phyloP scores from a whole-genome alignment of 2,329 filamentous ascomycete species.

The Microthyrium microscopicum region DNA sequence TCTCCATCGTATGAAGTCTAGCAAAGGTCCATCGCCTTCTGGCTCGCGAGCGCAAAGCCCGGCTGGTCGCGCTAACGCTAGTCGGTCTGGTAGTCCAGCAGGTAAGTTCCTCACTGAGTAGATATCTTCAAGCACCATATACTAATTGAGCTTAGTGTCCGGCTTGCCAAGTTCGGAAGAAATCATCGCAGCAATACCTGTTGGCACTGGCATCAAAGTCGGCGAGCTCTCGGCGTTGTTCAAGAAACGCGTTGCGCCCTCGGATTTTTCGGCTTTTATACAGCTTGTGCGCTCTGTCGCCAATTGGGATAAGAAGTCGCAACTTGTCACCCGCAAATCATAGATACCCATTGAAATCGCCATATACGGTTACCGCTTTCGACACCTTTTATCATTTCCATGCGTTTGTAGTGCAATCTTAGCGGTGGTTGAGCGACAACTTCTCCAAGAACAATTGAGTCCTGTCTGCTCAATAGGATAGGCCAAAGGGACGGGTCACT shows the following conservation, averaged over 20 bases:
- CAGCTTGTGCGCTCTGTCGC: too few species aligned
- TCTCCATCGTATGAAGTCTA: slow-evolving; percentile 36
- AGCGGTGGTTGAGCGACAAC: too few species aligned
- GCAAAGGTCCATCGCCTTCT: slow-evolving; percentile 16
- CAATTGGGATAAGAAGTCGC: too few species aligned
- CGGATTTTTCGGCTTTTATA: too few species aligned
- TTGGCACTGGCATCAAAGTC: slow-evolving; percentile 26
- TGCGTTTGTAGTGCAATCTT: too few species aligned
- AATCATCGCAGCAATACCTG: slow-evolving; percentile 27
- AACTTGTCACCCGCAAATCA: too few species aligned
- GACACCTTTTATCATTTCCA: too few species aligned
- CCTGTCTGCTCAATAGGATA: too few species aligned
- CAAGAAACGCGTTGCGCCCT: slow-evolving; percentile 25
- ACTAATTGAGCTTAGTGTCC: slow-evolving; percentile 8
- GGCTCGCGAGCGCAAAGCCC: slow-evolving; percentile 18
- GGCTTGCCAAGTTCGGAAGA: slow-evolving; percentile 26
- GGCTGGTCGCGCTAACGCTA: slow-evolving; percentile 10
- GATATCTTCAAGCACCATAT: not conserved
- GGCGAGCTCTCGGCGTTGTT: slow-evolving; percentile 24
- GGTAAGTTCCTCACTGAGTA: not conserved
- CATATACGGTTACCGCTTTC: too few species aligned
- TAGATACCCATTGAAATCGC: too few species aligned
- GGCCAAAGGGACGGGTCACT: too few species aligned
- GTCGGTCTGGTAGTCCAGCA: slow-evolving; percentile 5
- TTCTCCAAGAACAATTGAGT: too few species aligned